A percentile compares a stretch with the other conserved stretches of the same genome.
These are phyloP conservation scores for Plasmodium coatneyi DNA, from an alignment of 169 alveolate genomes.

Conservation along the genomic window DNA sequence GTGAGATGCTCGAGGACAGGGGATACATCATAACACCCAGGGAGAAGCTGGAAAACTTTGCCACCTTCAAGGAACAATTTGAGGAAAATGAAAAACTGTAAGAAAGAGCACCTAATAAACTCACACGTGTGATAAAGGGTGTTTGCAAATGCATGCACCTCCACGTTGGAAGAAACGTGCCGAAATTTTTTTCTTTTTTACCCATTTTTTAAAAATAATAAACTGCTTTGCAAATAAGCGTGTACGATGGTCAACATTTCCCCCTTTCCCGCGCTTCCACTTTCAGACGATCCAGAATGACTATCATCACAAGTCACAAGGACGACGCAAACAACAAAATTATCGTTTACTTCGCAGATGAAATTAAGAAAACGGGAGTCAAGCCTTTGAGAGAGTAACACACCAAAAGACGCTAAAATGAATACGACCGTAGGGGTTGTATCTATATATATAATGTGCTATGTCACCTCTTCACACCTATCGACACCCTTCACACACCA, in stretches of 20 bases:
- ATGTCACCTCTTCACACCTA: neutral
- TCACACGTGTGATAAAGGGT: neutral
- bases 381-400: conserved; percentile 93
- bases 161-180: neutral
- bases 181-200: neutral
- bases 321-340: conserved; percentile 88
- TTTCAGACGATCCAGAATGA: conserved; percentile 88
- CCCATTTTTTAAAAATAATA: neutral
- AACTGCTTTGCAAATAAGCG: neutral
- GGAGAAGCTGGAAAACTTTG: conserved; percentile 87
- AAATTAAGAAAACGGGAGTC: conserved; percentile 93
- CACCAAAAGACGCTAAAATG: conserved; percentile 1
- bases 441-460: neutral
- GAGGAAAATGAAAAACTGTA: conserved; percentile 84
- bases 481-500: neutral
- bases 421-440: neutral
- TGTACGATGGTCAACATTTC: neutral
- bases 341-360: conserved; percentile 93
- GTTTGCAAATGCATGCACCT: neutral
- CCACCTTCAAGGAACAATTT: conserved; percentile 88
- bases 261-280: conserved; percentile 7
- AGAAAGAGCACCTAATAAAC: neutral
- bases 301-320: conserved; percentile 87
- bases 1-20: conserved; percentile 93
- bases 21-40: conserved; percentile 91